Evolutionary conservation across 768 basidiomycete genomes (phyloP).

Genomic region (Ramaria sp.): DNA sequence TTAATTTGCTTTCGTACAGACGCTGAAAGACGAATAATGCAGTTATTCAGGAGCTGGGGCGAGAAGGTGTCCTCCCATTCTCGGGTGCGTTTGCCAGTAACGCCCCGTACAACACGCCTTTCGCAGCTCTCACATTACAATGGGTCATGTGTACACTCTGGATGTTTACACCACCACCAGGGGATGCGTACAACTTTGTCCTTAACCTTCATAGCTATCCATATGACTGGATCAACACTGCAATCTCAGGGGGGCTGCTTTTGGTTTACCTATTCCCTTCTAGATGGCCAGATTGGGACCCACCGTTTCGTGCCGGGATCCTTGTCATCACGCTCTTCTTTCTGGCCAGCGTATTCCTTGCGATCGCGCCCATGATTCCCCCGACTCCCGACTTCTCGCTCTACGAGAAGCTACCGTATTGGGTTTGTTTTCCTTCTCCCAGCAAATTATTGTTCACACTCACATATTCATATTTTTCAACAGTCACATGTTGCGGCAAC

Average conservation of each 20-base stretch:
- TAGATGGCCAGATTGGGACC: constrained; percentile 41
- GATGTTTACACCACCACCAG: constrained; percentile 47
- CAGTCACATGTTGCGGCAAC: constrained; percentile 43
- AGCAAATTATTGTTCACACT: not conserved
- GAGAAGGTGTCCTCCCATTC: constrained; percentile 58
- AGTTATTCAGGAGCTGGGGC: constrained; percentile 67
- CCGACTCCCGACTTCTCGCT: constrained; percentile 35
- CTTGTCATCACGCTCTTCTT: constrained; percentile 42
- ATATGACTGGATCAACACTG: constrained; percentile 42
- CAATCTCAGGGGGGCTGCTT: constrained; percentile 51
- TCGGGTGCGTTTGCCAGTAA: constrained; percentile 61
- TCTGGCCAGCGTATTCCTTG: constrained; percentile 52
- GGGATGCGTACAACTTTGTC: constrained; percentile 67
- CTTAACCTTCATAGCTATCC: constrained; percentile 41
- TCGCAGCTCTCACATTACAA: constrained; percentile 51
- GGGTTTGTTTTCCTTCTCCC: constrained; percentile 37
- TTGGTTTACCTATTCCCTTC: constrained; percentile 37
- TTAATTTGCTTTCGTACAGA: constrained; percentile 2
- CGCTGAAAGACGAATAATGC: constrained; percentile 11
- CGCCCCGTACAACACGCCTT: constrained; percentile 58
- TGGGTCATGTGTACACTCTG: constrained; percentile 48
- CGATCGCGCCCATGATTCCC: constrained; percentile 52
- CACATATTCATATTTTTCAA: not conserved
- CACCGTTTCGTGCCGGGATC: constrained; percentile 51
- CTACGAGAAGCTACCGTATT: constrained; percentile 56